A percentile compares a stretch with the other conserved stretches of the same genome.
Conservation (phyloP, 75 land plant genomes). For the Pinus albicaulis region DNA sequence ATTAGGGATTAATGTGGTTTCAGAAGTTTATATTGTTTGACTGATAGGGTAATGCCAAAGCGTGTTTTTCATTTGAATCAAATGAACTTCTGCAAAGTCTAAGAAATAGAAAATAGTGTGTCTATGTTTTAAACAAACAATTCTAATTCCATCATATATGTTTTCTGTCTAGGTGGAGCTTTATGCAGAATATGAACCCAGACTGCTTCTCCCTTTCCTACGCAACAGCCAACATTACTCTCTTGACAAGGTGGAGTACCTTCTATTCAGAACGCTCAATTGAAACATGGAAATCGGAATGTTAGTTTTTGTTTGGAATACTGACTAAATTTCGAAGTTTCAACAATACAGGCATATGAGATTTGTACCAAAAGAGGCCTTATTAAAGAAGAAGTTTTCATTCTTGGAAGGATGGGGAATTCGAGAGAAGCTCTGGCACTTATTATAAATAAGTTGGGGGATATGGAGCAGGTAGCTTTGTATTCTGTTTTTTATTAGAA, state of each 20-base stretch:
- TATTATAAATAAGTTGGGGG: conserved; percentile 82
- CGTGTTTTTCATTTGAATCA: not conserved
- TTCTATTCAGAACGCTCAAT: not conserved
- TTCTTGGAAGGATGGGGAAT: conserved; percentile 98
- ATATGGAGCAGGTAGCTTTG: conserved; percentile 75
- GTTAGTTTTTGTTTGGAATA: not conserved
- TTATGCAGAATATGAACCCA: conserved; percentile 94
- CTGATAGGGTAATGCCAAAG: not conserved
- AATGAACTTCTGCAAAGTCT: not conserved
- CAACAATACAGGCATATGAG: conserved; percentile 86
- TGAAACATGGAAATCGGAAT: not conserved
- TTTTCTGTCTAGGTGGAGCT: conserved; percentile 75
- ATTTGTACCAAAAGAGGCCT: conserved; percentile 77
- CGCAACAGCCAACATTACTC: conserved; percentile 92
- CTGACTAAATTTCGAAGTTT: not conserved
- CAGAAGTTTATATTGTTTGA: not conserved
- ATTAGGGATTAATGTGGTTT: not conserved
- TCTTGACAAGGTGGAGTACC: conserved; percentile 79
- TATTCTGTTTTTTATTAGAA: conserved; percentile 24
- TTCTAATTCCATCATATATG: not conserved
- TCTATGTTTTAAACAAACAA: not conserved
- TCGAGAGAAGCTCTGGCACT: conserved; percentile 83
- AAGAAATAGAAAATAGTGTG: not conserved
- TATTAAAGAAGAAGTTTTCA: conserved; percentile 82
- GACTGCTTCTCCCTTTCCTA: conserved; percentile 82